Base-by-base conservation (phyloP, 1,284 basidiomycete genomes). In the Cutaneotrichosporon sp. region DNA sequence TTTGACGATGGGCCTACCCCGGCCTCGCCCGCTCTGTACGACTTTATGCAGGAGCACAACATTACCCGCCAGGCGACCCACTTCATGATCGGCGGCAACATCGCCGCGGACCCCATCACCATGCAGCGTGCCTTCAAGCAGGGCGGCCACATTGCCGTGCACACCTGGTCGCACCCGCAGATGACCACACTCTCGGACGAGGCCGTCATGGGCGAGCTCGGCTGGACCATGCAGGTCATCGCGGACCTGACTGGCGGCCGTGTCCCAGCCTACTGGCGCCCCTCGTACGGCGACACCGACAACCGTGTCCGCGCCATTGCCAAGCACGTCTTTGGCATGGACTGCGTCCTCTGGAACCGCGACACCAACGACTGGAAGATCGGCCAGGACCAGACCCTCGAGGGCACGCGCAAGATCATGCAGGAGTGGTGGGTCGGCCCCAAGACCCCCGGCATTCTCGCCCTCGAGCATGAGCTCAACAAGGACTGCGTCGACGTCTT, bases 271-370 rank as follows among this genome's bases (percentile, higher is more conserved):
- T 81, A 70, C 71, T 81, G 76, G 80, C 70, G 76, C 60, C 80
- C 80, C 36, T 79, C 80, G 46, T 80, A 71, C 66, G 80, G 81
- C 34, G 82, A 83, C 68, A 70, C 73, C 56, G 82, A 83, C 68
- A 82, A 83, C 74, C 81, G 83, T 60, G 82, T 84, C 42, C 81
- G 83, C 42, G 81, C 79, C 52, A 84, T 84, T 66, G 78, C 82
- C 36, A 74, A 73, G 62, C 70, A 72, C 52, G 79, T 81, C 31
- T 81, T 81, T 60, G 79, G 79, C 29, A 68, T 81, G 54, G 68
- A 71, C 51, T 77, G 76, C 29, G 75, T 79, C 46, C 65, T 74
- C 47, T 81, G 79, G 79, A 77, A 77, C 69, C 59, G 71, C 16
- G 75, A 81, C 65, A 73, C 77, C 43, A 74, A 67, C 57, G 80